Evolutionary conservation across 768 basidiomycete genomes (phyloP), one percentile per base, ranked within the genome.

Genomic region (Tulasnella calospora): DNA sequence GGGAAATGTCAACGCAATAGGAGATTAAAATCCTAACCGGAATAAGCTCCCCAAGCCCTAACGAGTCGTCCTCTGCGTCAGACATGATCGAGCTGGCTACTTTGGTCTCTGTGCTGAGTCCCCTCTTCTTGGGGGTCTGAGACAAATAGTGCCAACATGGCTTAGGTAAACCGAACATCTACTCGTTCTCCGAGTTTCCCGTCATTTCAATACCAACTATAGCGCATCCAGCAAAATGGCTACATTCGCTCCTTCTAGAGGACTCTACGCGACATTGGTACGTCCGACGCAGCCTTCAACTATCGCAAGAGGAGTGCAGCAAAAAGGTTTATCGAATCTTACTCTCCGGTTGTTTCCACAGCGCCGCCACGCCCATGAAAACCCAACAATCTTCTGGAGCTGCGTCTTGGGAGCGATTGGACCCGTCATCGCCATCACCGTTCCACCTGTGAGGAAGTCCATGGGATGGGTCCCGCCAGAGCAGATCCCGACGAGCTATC

Each of bases 361-460:
- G 85, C 84, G 84, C 83, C 83, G 83, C 47, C 72, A 80, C 74
- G 84, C 85, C 30, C 85, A 85, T 82, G 84, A 85, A 78, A 82
- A 82, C 33, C 85, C 85, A 55, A 83, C 85, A 79, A 84, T 85
- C 80, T 85, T 85, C 81, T 85, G 82, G 81, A 84, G 84, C 12
- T 81, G 84, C 80, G 81, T 80, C 67, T 74, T 85, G 23, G 85
- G 84, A 69, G 74, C 80, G 41, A 77, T 51, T 83, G 85, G 85
- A 36, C 85, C 85, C 41, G 80, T 83, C 9, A 81, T 84, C 81
- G 84, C 83, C n/a, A 33, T 84, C n/a, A 80, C 81, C 55, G 83
- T 85, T 0, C 85, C 85, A 33, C 85, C 85, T 4, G 82, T 85
- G 61, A 83, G 85, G 13, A 79, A 79, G 47, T 79, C 78, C 23